A percentile compares a stretch with the other conserved stretches of the same genome.
These are phyloP conservation scores for Striga hermonthica DNA, from an alignment of 305 asterid genomes.

Conservation along the genomic window DNA sequence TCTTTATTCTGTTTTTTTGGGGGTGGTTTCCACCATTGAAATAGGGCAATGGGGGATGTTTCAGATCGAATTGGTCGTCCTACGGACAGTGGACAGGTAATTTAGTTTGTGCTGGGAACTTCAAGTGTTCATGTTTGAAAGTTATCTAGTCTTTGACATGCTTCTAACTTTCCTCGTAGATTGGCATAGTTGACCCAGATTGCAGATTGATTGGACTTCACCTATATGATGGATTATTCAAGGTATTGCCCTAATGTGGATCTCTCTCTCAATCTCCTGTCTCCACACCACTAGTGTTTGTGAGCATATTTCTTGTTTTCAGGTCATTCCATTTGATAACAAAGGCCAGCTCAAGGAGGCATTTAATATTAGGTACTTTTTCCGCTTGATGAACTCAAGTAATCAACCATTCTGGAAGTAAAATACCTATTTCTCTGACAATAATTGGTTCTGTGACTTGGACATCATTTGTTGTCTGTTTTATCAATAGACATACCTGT, in stretches of 20 bases:
- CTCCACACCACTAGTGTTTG: neutral
- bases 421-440: too few relatives aligned
- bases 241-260: constrained; percentile 46
- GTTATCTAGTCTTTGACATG: constrained; percentile 25
- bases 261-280: neutral
- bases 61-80: constrained; percentile 99
- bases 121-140: constrained; percentile 16
- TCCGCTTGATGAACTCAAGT: neutral
- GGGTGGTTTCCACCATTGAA: constrained; percentile 30
- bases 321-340: constrained; percentile 94
- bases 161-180: constrained; percentile 43
- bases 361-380: constrained; percentile 56
- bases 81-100: constrained; percentile 61
- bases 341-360: constrained; percentile 95
- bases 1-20: constrained; percentile 29
- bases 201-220: constrained; percentile 92
- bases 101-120: constrained; percentile 15
- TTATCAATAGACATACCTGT: too few relatives aligned
- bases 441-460: too few relatives aligned
- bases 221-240: constrained; percentile 90
- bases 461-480: too few relatives aligned
- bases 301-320: constrained; percentile 29
- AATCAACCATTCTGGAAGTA: too few relatives aligned
- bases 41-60: constrained; percentile 99
- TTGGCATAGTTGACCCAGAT: constrained; percentile 95